Evolutionary conservation across 805 yeast genomes (phyloP).

Genomic region (Zygoascus bituminiphila): DNA sequence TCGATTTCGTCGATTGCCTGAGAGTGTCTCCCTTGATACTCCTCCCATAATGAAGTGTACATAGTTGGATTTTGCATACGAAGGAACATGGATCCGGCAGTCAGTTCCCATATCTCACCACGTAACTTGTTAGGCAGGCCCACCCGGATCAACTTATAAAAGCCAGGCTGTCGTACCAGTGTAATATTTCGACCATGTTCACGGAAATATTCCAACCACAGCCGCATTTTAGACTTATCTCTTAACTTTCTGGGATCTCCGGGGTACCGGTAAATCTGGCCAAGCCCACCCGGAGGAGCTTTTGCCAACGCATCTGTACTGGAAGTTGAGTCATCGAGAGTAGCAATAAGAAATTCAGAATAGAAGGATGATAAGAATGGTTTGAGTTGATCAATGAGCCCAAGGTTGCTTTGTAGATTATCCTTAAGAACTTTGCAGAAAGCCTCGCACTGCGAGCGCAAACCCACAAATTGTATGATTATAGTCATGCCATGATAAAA

Average conservation of each 20-base stretch:
- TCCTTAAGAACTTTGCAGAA: conserved; percentile 65
- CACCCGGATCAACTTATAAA: conserved; percentile 74
- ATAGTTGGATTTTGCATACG: conserved; percentile 55
- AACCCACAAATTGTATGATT: conserved; percentile 67
- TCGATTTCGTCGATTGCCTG: conserved; percentile 94
- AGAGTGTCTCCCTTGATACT: conserved; percentile 56
- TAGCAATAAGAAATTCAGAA: conserved; percentile 69
- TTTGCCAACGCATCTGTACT: conserved; percentile 11
- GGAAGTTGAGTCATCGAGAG: conserved; percentile 25
- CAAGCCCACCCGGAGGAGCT: conserved; percentile 78
- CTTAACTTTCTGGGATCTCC: conserved; percentile 72
- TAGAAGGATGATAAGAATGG: conserved; percentile 65
- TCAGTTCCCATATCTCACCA: conserved; percentile 94
- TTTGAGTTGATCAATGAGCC: conserved; percentile 51
- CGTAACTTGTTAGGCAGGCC: conserved; percentile 92
- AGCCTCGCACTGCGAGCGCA: conserved; percentile 67
- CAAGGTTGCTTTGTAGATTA: conserved; percentile 53
- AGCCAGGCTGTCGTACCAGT: conserved; percentile 62
- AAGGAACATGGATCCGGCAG: conserved; percentile 75
- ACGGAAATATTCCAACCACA: conserved; percentile 89
- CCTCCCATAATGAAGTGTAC: conserved; percentile 50
- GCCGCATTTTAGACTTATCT: conserved; percentile 77
- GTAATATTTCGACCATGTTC: conserved; percentile 80
- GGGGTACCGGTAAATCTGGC: conserved; percentile 76
- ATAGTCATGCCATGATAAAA: conserved; percentile 59